A percentile compares a stretch with the other conserved stretches of the same genome.
phyloP scores from a whole-genome alignment of 805 yeast species.

The Pichia phayaonensis region DNA sequence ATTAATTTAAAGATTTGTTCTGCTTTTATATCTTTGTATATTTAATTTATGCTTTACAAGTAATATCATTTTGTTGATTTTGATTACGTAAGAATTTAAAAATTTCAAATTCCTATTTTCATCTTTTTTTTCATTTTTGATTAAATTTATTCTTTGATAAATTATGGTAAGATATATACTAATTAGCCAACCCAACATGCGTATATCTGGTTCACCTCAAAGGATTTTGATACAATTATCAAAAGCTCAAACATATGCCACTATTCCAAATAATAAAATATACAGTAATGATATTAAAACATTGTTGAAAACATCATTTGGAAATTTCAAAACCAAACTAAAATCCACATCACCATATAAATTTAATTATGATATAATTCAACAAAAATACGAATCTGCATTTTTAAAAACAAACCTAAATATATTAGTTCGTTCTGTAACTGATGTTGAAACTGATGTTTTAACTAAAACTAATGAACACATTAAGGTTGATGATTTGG shows the following conservation, averaged over 20 bases:
- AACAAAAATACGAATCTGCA: conserved; percentile 2
- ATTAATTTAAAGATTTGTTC: conserved; percentile 1
- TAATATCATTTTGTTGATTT: background rate
- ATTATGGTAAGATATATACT: too few species aligned
- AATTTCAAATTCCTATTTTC: background rate
- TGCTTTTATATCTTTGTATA: background rate
- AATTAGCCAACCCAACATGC: background rate
- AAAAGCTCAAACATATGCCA: background rate
- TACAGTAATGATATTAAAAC: conserved; percentile 3
- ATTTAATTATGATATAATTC: conserved; percentile 11
- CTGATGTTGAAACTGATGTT: conserved; percentile 7
- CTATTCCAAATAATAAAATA: background rate
- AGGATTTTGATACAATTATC: background rate
- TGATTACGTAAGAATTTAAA: background rate
- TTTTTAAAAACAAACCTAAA: conserved; percentile 9
- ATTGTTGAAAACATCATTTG: conserved; percentile 9
- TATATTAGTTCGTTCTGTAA: conserved; percentile 2
- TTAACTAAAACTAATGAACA: conserved; percentile 3
- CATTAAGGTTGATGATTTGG: background rate
- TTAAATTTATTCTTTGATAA: too few species aligned
- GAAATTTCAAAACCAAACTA: conserved; percentile 9
- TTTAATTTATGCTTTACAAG: background rate
- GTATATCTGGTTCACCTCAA: background rate
- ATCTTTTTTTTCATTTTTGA: background rate
- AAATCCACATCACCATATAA: background rate